These are phyloP conservation scores for Drechslera avenae DNA, from an alignment of 2,329 filamentous ascomycete genomes.

Conservation along the genomic window DNA sequence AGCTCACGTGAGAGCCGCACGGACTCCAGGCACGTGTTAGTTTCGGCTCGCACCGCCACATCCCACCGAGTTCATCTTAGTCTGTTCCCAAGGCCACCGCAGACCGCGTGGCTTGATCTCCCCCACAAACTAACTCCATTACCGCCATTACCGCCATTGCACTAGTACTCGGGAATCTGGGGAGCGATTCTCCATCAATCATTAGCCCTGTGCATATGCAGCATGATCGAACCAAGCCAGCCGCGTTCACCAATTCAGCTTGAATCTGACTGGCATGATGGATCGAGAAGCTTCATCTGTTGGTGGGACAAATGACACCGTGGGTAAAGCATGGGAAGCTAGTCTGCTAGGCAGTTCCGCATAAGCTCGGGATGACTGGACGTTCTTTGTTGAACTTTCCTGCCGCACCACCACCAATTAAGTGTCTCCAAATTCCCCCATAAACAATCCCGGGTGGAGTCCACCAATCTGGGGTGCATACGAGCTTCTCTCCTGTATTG, in stretches of 20 bases:
- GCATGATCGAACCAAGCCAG: slow-evolving; percentile 11
- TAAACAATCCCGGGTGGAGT: background rate
- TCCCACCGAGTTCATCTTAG: background rate
- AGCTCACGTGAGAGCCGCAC: slow-evolving; percentile 3
- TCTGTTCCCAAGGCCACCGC: background rate
- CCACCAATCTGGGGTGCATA: slow-evolving; percentile 16
- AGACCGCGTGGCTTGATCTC: background rate
- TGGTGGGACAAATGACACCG: too few species aligned
- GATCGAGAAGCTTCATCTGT: too few species aligned
- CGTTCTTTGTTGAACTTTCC: too few species aligned
- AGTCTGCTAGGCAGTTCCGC: too few species aligned
- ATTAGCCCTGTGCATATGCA: slow-evolving; percentile 23
- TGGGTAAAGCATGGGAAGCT: too few species aligned
- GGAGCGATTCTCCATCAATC: slow-evolving; percentile 19
- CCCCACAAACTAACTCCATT: background rate
- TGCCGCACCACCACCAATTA: too few species aligned
- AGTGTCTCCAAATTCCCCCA: too few species aligned
- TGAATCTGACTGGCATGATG: too few species aligned
- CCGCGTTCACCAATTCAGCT: slow-evolving; percentile 5
- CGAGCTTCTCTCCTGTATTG: background rate
- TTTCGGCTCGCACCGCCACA: background rate
- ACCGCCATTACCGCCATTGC: background rate
- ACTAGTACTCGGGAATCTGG: background rate
- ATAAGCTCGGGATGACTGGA: too few species aligned
- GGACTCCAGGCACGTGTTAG: background rate